Conservation (phyloP, 176 grass and related monocot genomes). For the Calamus simplicifolius region DNA sequence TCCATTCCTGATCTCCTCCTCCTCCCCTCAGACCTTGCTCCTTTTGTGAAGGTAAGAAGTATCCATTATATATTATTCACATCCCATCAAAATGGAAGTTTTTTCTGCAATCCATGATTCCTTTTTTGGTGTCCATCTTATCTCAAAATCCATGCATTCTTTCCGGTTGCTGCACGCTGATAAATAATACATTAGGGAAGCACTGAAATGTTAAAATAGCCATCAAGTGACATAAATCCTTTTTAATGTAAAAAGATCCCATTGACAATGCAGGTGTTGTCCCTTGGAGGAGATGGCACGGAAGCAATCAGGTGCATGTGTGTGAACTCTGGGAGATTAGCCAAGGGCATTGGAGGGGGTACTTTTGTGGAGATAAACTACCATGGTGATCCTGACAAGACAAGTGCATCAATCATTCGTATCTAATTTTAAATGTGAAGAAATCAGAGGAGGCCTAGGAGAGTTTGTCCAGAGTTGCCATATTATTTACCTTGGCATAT, state of each 20-base stretch:
- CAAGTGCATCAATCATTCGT: constrained; percentile 59
- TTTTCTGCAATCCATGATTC: too few relatives aligned
- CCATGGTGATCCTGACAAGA: constrained; percentile 30
- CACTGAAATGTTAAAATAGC: background rate
- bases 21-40: constrained; percentile 85
- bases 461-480: background rate
- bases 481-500: too few relatives aligned
- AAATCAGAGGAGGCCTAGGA: background rate
- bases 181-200: background rate
- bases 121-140: too few relatives aligned
- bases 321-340: constrained; percentile 79
- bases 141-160: too few relatives aligned
- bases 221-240: background rate
- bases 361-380: constrained; percentile 83
- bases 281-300: constrained; percentile 26
- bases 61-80: background rate
- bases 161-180: too few relatives aligned
- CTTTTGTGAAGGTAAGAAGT: constrained; percentile 68
- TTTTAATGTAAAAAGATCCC: background rate
- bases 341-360: constrained; percentile 86
- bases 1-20: constrained; percentile 68
- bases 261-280: constrained; percentile 46
- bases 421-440: constrained; percentile 34
- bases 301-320: constrained; percentile 44
- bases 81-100: too few relatives aligned